Base-by-base conservation (phyloP, 129 eudicot species). In the Artemisia argyi region DNA sequence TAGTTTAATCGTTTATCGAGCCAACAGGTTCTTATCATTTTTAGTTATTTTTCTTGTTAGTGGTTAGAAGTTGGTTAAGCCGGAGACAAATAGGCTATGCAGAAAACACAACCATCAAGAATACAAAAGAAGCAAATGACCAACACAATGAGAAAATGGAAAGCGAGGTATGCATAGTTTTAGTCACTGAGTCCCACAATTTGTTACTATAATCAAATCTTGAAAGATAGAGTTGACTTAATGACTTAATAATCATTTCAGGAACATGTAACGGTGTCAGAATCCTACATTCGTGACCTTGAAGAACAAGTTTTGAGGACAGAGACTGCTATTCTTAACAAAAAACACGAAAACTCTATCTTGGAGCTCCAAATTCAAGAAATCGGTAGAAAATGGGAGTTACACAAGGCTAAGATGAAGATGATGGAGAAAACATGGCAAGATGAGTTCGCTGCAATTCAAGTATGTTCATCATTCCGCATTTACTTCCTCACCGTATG, bases 391-490 rank as follows among this genome's bases (percentile, higher is more conserved):
- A 87, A 71, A 64, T 86, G 96, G 88, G 71, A 78, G 65, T 71
- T 80, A 59, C 78, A 78, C 66, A 88, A 89, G 48, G 82, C 80
- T 65, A 82, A 79, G 60, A 89, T 89, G 90, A 81, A 76, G 22
- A 73, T 79, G 28, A 80, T 84, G 85, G 96, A 89, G 80, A 81
- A 89, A 68, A 47, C 55, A 68, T 89, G 96, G 96, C 96, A 89
- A 84, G 92, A 89, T 66, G 85, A 86, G 73, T 76, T 82, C 66
- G 81, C 82, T 50, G 73, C 77, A 67, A 84, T 86, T 60, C 96
- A 89, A 78, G 96, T 89, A 65, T 75, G 91, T 60, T 56, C 69
- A 53, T 52, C 26, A 53, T 66, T 14, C 35, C 57, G 56, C 57
- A 56, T 48, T 18, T 49, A 35, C 44, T 35, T 35, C 44, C 44